Base-by-base conservation (phyloP, 805 yeast species). In the Ogataea polymorpha region DNA sequence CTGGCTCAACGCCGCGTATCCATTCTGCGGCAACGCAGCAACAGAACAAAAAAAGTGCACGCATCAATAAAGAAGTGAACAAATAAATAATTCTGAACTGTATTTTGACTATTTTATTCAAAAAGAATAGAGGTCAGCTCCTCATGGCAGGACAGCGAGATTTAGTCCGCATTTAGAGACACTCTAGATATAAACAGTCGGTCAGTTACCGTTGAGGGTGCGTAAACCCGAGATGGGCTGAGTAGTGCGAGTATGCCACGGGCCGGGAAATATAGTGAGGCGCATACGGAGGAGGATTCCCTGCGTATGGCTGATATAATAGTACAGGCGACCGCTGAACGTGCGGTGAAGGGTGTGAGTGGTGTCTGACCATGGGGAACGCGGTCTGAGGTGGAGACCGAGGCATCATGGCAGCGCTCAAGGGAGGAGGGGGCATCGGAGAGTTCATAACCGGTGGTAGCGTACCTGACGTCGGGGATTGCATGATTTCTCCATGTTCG, bases 1-100 rank as follows among this genome's bases (percentile, higher is more conserved):
- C 59, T 0, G 74, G 72, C 0, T 65, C 40, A 0, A 71, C 71
- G 0, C 78, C 77, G 28, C 40, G 50, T 12, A 54, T 32, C 32
- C 27, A 18, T 3, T 27, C 13, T 29, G 38, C 40, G 13, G 26
- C 18, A 10, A 20, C 43, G 13, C 33, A 26, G 20, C 25, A 28
- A 5, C 15, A 23, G 27, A 44, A 35, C 12, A 37, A 21, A 17
- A 37, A 6, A 3, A 40, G 25, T 11, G 36, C 14, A 14, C 25
- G 12, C 34, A 44, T 24, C 10, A n/a, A 4, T 11, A 11, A 6
- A 15, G 17, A 16, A 12, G 14, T 23, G 17, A 13, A 15, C 20
- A 27, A 16, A 23, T 11, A 35, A 26, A 6, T 26, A 20, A 20
- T 18, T 13, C 12, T 13, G n/a, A 15, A 23, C 14, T 23, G 7